Conservation (phyloP, 495 filamentous ascomycete species). For the Bacidia rubella region DNA sequence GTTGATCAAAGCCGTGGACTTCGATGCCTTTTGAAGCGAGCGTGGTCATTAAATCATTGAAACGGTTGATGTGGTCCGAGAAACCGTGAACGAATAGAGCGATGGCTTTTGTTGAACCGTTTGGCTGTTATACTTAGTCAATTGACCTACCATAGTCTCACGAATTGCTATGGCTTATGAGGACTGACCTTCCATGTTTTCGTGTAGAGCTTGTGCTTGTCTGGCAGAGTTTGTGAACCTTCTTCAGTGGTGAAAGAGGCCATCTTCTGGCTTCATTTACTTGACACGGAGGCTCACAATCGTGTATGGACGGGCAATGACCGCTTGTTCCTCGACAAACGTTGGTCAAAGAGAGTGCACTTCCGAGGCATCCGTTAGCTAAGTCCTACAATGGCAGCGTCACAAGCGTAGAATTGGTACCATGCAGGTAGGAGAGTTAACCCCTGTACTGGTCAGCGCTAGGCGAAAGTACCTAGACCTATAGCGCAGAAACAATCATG, state of each 20-base stretch:
- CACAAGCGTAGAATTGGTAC: too few relatives aligned
- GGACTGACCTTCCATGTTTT: conserved; percentile 89
- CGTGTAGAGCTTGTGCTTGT: conserved; percentile 54
- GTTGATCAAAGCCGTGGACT: conserved; percentile 66
- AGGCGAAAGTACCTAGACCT: too few relatives aligned
- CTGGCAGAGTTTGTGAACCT: conserved; percentile 27
- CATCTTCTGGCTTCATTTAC: conserved; percentile 3
- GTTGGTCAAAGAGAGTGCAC: too few relatives aligned
- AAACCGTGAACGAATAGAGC: conserved; percentile 77
- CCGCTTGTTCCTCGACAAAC: too few relatives aligned
- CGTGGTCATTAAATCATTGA: conserved; percentile 50
- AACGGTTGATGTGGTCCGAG: conserved; percentile 70
- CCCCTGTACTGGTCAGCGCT: too few relatives aligned
- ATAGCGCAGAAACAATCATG: too few relatives aligned
- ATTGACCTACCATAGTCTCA: not conserved
- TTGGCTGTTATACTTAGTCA: conserved; percentile 27
- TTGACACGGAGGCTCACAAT: too few relatives aligned
- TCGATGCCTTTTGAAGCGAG: conserved; percentile 62
- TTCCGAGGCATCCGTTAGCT: too few relatives aligned
- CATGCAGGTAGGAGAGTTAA: too few relatives aligned
- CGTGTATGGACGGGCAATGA: too few relatives aligned
- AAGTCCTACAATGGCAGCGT: too few relatives aligned
- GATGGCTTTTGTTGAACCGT: conserved; percentile 43
- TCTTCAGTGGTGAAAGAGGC: conserved; percentile 20
- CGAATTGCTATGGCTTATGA: too few relatives aligned